phyloP scores from a whole-genome alignment of 2,329 filamentous ascomycete genomes.

The Fusarium fujikuroi region DNA sequence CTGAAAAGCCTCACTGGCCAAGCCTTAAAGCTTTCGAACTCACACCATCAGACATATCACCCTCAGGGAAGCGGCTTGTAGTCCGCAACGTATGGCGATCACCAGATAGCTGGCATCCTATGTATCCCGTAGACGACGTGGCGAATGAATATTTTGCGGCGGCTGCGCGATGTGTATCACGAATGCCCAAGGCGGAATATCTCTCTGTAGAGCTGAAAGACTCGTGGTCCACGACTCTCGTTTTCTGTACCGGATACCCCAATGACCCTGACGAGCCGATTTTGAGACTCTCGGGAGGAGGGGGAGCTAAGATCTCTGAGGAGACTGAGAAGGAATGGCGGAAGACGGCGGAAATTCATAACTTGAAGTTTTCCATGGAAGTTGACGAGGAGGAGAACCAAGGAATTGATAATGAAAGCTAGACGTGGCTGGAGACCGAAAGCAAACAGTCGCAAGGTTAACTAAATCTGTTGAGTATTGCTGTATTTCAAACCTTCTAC shows the following conservation, averaged over 20 bases:
- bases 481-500: accelerated
- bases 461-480: not conserved
- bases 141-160: not conserved
- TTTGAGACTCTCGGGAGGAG: not conserved
- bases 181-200: not conserved
- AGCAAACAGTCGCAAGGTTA: too few species aligned
- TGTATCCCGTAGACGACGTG: not conserved
- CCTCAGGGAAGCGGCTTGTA: not conserved
- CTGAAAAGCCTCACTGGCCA: not conserved
- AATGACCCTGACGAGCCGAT: not conserved
- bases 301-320: not conserved
- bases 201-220: not conserved
- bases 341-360: not conserved
- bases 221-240: not conserved
- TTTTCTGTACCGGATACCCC: not conserved
- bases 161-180: not conserved
- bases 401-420: too few species aligned
- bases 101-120: not conserved
- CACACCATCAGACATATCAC: not conserved
- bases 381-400: not conserved
- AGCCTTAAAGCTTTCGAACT: not conserved
- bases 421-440: not conserved
- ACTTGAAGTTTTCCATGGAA: not conserved
- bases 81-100: too few species aligned
- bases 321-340: not conserved